Evolutionary conservation across 352 stramenopile genomes (phyloP).

Genomic region (Pythium apleroticum): DNA sequence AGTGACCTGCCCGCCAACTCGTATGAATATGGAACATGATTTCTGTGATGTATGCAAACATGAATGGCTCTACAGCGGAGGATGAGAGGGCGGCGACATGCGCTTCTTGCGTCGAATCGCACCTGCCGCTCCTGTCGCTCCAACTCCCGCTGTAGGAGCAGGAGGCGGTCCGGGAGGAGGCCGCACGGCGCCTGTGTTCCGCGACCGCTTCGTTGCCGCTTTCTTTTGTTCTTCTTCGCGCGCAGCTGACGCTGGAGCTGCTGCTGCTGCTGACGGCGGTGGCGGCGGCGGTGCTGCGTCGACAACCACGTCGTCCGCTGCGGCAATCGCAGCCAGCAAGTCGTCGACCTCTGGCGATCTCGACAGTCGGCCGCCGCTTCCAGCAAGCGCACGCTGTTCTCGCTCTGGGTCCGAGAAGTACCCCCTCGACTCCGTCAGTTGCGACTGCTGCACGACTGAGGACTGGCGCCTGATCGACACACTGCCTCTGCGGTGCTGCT

Average conservation of each 20-base stretch:
- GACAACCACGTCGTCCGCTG: slow-evolving; percentile 14
- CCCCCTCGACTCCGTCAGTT: not conserved
- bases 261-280: not conserved
- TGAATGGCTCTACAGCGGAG: not conserved
- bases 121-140: not conserved
- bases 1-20: too few relatives aligned
- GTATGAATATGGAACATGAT: too few relatives aligned
- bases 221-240: not conserved
- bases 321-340: slow-evolving; percentile 17
- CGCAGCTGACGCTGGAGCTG: not conserved
- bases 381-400: not conserved
- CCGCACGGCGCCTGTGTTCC: not conserved
- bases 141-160: not conserved
- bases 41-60: too few relatives aligned
- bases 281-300: not conserved
- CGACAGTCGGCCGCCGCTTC: not conserved
- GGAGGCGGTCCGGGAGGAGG: not conserved
- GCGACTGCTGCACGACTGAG: not conserved
- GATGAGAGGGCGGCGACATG: not conserved
- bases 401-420: slow-evolving; percentile 28
- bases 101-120: not conserved
- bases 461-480: slow-evolving; percentile 22
- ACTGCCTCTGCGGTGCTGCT: slow-evolving; percentile 30
- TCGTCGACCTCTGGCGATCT: slow-evolving; percentile 22
- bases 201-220: not conserved